phyloP scores from a whole-genome alignment of 192 early-diverging fungal species.

The Podila clonocystis region DNA sequence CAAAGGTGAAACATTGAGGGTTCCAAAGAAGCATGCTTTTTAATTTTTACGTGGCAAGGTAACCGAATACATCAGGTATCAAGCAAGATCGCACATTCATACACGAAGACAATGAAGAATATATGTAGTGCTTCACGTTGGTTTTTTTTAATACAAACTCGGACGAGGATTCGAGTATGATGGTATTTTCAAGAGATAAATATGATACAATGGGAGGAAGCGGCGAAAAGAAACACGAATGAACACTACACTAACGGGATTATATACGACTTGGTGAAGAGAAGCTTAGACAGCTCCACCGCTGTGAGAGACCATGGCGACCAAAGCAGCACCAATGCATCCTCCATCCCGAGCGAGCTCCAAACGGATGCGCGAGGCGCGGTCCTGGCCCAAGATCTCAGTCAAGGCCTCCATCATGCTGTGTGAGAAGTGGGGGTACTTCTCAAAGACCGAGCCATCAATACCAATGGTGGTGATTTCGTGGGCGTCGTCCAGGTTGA shows the following conservation, averaged over 20 bases:
- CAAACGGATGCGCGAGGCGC: slow-evolving; percentile 74
- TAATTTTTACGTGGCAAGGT: too few relatives aligned
- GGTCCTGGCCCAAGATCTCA: slow-evolving; percentile 79
- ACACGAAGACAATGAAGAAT: too few relatives aligned
- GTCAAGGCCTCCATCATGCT: slow-evolving; percentile 78
- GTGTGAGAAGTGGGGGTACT: slow-evolving; percentile 87
- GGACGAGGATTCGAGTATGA: neutral
- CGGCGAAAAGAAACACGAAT: neutral
- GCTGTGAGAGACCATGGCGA: slow-evolving; percentile 68
- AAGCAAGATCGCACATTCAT: too few relatives aligned
- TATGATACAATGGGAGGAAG: neutral
- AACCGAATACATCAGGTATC: too few relatives aligned
- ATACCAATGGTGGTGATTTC: slow-evolving; percentile 82
- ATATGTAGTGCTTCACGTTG: neutral
- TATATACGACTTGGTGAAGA: neutral
- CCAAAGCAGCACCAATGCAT: slow-evolving; percentile 81
- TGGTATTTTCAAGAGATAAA: neutral
- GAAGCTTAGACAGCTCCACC: slow-evolving; percentile 41
- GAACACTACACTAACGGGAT: neutral
- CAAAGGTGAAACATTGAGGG: too few relatives aligned
- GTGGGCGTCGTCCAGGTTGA: slow-evolving; percentile 45
- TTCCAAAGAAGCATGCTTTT: too few relatives aligned
- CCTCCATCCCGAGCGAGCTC: slow-evolving; percentile 83
- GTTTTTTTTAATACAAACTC: neutral
- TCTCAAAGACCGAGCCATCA: slow-evolving; percentile 92